Percentiles rank a stretch among this genome's conserved stretches.
Evolutionary conservation across 1,139 yeast genomes (phyloP).

Genomic region (Diutina siamensis): DNA sequence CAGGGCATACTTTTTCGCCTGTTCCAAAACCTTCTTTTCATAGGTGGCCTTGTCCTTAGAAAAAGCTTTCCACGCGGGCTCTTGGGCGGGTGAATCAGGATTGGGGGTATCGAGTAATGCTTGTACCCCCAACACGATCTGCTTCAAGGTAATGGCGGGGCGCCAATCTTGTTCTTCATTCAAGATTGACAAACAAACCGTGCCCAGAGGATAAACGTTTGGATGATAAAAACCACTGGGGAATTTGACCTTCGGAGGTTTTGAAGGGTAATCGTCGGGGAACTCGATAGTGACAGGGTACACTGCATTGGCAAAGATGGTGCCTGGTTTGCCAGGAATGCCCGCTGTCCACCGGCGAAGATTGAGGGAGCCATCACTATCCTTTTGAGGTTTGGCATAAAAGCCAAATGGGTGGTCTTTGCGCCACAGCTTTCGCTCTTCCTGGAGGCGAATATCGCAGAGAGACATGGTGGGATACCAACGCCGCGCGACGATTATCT

Average conservation of each 20-base stretch:
- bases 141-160: constrained; percentile 89
- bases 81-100: constrained; percentile 95
- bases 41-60: constrained; percentile 56
- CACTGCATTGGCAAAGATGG: constrained; percentile 82
- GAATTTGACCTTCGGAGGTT: constrained; percentile 88
- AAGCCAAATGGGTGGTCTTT: constrained; percentile 98
- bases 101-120: constrained; percentile 85
- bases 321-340: constrained; percentile 81
- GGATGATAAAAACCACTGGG: constrained; percentile 92
- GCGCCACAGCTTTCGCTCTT: constrained; percentile 92
- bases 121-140: constrained; percentile 84
- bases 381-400: constrained; percentile 78
- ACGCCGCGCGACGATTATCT: too few relatives aligned
- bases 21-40: constrained; percentile 68
- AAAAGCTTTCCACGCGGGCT: constrained; percentile 87
- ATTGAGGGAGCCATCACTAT: constrained; percentile 71
- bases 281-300: constrained; percentile 78
- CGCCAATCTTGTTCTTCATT: constrained; percentile 98
- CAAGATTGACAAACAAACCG: constrained; percentile 82
- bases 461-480: constrained; percentile 25
- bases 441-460: constrained; percentile 72
- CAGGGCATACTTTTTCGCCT: constrained; percentile 58
- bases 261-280: constrained; percentile 89
- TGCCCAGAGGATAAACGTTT: constrained; percentile 93
- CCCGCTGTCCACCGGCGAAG: constrained; percentile 89